These are phyloP conservation scores for Nannochloropsis gaditana DNA, from an alignment of 108 stramenopile species.

Conservation along the genomic window DNA sequence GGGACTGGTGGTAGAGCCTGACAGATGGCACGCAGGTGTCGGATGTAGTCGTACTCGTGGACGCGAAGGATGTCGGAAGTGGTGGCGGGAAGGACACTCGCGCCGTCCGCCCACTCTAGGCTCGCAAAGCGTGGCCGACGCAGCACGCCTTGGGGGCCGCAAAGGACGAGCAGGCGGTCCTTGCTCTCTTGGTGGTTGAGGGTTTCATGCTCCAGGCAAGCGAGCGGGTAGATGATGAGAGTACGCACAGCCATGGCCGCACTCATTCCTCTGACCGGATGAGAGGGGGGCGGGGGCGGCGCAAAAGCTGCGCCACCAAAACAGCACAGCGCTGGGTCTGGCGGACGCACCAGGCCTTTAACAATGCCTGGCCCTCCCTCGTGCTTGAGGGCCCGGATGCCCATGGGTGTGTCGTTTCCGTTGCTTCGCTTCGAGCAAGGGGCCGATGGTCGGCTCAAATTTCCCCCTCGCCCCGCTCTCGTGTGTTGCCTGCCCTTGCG, in stretches of 20 bases:
- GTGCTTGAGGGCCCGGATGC: background rate
- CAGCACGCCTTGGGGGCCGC: background rate
- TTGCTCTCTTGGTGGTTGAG: background rate
- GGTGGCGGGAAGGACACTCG: conserved; percentile 16
- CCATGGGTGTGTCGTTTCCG: conserved; percentile 8
- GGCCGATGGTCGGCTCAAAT: no score
- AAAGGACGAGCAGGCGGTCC: background rate
- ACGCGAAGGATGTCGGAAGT: conserved; percentile 48
- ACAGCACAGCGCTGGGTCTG: background rate
- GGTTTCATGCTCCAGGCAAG: conserved; percentile 2
- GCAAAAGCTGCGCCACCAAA: background rate
- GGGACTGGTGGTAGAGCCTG: background rate
- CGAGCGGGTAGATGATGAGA: background rate
- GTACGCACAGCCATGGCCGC: background rate
- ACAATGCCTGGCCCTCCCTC: no score
- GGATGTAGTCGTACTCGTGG: conserved; percentile 51
- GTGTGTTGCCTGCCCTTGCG: background rate
- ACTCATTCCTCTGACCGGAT: background rate
- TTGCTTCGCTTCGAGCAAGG: background rate
- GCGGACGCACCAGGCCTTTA: background rate
- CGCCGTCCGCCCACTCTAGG: conserved; percentile 31
- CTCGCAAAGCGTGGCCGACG: background rate
- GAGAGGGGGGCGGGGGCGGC: background rate
- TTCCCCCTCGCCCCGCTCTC: background rate
- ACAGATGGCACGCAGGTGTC: conserved; percentile 38